Evolutionary conservation across 345 rosid species (phyloP), one percentile per base, ranked within the genome.

Genomic region (Arabidopsis suecica): DNA sequence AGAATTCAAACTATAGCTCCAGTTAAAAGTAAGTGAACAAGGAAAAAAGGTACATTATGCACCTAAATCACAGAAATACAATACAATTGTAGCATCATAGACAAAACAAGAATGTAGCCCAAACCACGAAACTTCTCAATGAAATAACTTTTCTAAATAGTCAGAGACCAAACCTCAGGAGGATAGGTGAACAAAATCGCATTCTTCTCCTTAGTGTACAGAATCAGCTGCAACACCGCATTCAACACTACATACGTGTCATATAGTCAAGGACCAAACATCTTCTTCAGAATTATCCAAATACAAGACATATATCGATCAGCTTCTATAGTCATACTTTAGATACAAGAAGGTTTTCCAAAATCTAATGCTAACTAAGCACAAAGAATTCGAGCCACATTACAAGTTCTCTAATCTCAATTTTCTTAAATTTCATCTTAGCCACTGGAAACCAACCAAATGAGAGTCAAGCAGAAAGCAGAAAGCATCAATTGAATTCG

Each of bases 101-200:
- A 67, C 22, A 41, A 60, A 61, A 13, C 48, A 60, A 12, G 1
- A 48, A 47, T 16, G 13, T 6, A 38, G 16, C 47, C 50, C 2
- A 16, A 69, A 5, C 10, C 11, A 69, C 9, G 8, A 25, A 18
- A 58, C 13, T 9, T 6, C 11, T 25, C 9, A 48, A 44, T 22
- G 37, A 42, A 58, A 69, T 20, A 50, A n/a, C 14, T 11, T 61
- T 28, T 48, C 61, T 56, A 57, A 9, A 70, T n/a, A 64, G 5
- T 20, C 18, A 65, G 48, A 42, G 20, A 75, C 77, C 86, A 83
- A 65, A 87, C 99, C 84, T 80, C 85, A 34, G 84, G 99, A 67
- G 99, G 97, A 83, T 93, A 91, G 25, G 99, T 93, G 75, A 89
- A 93, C 70, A 96, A 75, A 42, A 96, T 89, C 0, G 98, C 97